Evolutionary conservation across 139 green algal species (phyloP).

Genomic region (Pedinophyceae sp.): DNA sequence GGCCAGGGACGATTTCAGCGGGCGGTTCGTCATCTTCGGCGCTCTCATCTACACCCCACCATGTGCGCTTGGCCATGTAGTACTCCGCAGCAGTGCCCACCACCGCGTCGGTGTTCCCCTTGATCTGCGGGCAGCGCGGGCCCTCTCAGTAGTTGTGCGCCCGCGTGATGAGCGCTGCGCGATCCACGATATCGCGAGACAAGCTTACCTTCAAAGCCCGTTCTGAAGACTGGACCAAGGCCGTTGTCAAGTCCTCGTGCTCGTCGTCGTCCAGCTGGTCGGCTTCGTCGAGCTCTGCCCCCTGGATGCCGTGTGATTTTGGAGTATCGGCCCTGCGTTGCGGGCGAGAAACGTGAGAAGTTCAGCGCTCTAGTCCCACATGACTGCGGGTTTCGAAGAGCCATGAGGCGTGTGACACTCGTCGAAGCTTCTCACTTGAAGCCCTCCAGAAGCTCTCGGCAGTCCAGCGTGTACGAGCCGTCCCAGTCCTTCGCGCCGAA

Average conservation of each 20-base stretch:
- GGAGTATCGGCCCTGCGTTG: neutral
- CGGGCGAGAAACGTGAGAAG: neutral
- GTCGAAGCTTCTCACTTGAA: neutral
- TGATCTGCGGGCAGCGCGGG: neutral
- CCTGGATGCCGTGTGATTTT: neutral
- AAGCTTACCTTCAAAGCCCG: no score
- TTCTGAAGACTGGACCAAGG: no score
- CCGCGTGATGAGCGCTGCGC: neutral
- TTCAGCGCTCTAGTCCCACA: no score
- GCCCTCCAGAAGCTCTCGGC: neutral
- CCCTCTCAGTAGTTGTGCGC: neutral
- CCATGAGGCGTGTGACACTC: neutral
- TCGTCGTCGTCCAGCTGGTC: neutral
- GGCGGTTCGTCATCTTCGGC: no score
- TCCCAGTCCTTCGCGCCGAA: neutral
- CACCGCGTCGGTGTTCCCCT: neutral
- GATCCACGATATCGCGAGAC: neutral
- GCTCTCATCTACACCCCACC: neutral
- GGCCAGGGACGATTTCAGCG: no score
- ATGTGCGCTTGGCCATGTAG: neutral
- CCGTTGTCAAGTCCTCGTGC: no score
- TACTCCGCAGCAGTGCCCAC: neutral
- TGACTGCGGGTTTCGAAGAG: neutral
- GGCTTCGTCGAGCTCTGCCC: neutral
- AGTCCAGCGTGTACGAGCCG: neutral